These are phyloP conservation scores for Trametes versicolor DNA, from an alignment of 1,284 basidiomycete genomes.

Conservation along the genomic window DNA sequence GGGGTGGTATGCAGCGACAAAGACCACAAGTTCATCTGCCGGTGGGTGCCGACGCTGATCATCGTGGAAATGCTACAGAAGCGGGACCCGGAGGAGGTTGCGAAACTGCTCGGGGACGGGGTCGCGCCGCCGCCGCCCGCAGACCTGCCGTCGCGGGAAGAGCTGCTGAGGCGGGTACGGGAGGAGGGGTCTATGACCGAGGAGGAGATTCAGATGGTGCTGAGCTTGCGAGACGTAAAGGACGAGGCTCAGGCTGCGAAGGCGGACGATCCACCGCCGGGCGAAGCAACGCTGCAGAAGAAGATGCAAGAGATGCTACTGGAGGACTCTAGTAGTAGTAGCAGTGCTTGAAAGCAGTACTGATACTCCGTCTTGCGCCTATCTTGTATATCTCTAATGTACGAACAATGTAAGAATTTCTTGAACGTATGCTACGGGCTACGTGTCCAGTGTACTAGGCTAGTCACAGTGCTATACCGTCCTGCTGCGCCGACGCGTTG, in stretches of 20 bases:
- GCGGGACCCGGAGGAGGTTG: constrained; percentile 2
- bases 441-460: no score
- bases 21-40: constrained; percentile 7
- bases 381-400: neutral
- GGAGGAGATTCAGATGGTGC: neutral
- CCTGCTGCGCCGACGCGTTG: no score
- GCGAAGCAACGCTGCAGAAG: constrained; percentile 1
- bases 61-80: neutral
- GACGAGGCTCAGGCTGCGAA: neutral
- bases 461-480: no score
- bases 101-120: neutral
- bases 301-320: constrained; percentile 3
- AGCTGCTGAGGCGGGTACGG: neutral
- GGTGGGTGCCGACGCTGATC: constrained; percentile 2
- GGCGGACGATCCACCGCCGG: neutral
- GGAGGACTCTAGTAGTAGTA: neutral
- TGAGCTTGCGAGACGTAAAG: neutral
- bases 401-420: no score
- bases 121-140: constrained; percentile 1
- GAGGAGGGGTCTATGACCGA: constrained; percentile 5
- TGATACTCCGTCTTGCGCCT: neutral
- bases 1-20: constrained; percentile 5
- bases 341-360: neutral
- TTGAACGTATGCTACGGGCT: no score
- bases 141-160: neutral